phyloP scores from a whole-genome alignment of 805 yeast genomes.

The Wickerhamiella australiensis region DNA sequence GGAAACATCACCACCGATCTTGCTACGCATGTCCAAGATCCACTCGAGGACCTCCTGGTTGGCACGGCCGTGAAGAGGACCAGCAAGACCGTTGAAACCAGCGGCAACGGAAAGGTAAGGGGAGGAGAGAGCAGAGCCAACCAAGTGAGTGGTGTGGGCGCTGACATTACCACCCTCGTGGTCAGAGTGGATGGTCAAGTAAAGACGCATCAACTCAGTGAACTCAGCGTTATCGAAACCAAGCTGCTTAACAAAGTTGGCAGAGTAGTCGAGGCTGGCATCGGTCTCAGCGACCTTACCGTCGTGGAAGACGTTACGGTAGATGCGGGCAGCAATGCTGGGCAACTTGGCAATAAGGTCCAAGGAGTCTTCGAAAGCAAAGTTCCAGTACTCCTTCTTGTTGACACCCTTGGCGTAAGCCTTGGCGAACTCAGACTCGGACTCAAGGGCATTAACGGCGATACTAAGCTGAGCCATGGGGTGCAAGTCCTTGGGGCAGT shows the following conservation, averaged over 20 bases:
- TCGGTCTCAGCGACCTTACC: slow-evolving; percentile 42
- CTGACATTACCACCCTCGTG: slow-evolving; percentile 88
- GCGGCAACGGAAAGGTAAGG: slow-evolving; percentile 72
- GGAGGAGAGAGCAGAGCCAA: slow-evolving; percentile 69
- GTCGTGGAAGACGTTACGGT: slow-evolving; percentile 74
- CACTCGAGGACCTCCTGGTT: slow-evolving; percentile 80
- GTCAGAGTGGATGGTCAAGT: slow-evolving; percentile 72
- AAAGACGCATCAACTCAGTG: slow-evolving; percentile 67
- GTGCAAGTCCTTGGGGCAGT: slow-evolving; percentile 62
- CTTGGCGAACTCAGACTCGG: slow-evolving; percentile 72
- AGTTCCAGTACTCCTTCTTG: slow-evolving; percentile 74
- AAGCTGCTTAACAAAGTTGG: slow-evolving; percentile 50
- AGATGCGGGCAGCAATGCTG: slow-evolving; percentile 67
- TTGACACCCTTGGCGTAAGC: slow-evolving; percentile 75
- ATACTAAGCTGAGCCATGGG: slow-evolving; percentile 87
- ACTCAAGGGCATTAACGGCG: slow-evolving; percentile 69
- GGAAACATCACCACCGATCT: slow-evolving; percentile 58
- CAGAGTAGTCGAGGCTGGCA: slow-evolving; percentile 45
- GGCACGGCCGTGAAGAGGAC: slow-evolving; percentile 81
- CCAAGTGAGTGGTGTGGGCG: slow-evolving; percentile 77
- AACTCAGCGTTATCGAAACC: slow-evolving; percentile 52
- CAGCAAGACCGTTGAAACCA: slow-evolving; percentile 75
- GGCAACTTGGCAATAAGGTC: slow-evolving; percentile 75
- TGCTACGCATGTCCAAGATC: slow-evolving; percentile 51
- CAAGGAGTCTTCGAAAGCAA: slow-evolving; percentile 68